Evolutionary conservation across 176 grass and related monocot species (phyloP).

Genomic region (Bromus sterilis): DNA sequence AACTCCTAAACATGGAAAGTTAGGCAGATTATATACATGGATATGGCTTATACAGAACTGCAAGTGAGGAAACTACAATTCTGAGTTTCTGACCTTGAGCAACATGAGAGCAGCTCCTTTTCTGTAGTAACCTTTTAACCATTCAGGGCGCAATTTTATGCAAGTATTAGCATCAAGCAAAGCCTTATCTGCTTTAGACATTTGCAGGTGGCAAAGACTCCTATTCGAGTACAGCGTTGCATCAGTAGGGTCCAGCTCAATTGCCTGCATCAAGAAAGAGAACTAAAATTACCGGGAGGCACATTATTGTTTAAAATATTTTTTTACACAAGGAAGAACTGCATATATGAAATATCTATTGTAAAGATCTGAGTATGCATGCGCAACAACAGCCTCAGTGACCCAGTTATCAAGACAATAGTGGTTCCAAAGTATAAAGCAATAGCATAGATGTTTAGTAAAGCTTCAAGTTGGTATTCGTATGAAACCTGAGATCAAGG

Average conservation of each 20-base stretch:
- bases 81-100: background rate
- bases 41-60: background rate
- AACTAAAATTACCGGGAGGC: background rate
- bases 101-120: slow-evolving; percentile 10
- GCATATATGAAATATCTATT: no score
- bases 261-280: background rate
- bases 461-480: background rate
- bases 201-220: background rate
- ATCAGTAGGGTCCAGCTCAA: background rate
- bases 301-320: background rate
- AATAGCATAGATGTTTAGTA: background rate
- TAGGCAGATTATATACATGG: background rate
- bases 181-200: background rate
- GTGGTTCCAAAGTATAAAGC: background rate
- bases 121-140: background rate
- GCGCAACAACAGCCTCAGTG: no score
- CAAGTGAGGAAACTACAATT: background rate
- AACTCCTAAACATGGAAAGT: background rate
- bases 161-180: background rate
- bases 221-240: background rate
- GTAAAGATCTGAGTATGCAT: background rate
- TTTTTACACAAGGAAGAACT: no score
- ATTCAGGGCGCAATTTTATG: background rate
- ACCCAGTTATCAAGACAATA: background rate
- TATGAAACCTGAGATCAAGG: no score